phyloP scores from a whole-genome alignment of 2,329 filamentous ascomycete genomes.

The Metarhizium robertsii region DNA sequence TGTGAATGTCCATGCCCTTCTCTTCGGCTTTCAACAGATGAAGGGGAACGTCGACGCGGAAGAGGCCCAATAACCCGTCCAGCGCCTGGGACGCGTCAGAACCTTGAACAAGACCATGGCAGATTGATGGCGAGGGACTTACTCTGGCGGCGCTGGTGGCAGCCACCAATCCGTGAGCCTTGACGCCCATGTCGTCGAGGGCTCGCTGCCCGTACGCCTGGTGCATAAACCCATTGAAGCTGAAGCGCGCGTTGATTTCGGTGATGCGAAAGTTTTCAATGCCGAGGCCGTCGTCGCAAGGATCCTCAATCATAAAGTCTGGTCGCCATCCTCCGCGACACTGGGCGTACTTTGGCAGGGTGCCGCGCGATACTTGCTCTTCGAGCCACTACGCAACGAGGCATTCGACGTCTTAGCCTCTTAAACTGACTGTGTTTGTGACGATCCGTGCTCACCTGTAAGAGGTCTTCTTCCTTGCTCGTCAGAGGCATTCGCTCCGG shows the following conservation, averaged over 20 bases:
- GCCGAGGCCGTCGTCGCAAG: constrained; percentile 1
- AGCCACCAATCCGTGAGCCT: constrained; percentile 9
- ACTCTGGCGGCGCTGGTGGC: constrained; percentile 17
- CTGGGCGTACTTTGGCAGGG: constrained; percentile 12
- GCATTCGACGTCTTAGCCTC: background rate
- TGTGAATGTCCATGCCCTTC: constrained; percentile 27
- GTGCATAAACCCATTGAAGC: constrained; percentile 28
- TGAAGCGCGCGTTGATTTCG: constrained; percentile 32
- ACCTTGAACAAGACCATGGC: background rate
- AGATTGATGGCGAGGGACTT: background rate
- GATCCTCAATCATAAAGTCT: constrained; percentile 27
- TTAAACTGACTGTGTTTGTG: background rate
- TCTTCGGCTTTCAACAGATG: constrained; percentile 30
- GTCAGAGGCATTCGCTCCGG: constrained; percentile 24
- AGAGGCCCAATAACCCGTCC: constrained; percentile 20
- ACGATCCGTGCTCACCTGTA: constrained; percentile 4
- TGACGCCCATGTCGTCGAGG: constrained; percentile 12
- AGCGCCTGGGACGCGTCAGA: constrained; percentile 16
- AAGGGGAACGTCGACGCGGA: constrained; percentile 19
- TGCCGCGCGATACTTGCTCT: constrained; percentile 15
- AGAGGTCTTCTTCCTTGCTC: constrained; percentile 17
- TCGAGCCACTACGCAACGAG: constrained; percentile 16
- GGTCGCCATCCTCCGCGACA: constrained; percentile 27
- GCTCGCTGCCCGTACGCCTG: constrained; percentile 19
- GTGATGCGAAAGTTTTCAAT: constrained; percentile 23